A percentile compares a stretch with the other conserved stretches of the same genome.
Evolutionary conservation across 768 basidiomycete species (phyloP).

Genomic region (Tricholoma terreum): DNA sequence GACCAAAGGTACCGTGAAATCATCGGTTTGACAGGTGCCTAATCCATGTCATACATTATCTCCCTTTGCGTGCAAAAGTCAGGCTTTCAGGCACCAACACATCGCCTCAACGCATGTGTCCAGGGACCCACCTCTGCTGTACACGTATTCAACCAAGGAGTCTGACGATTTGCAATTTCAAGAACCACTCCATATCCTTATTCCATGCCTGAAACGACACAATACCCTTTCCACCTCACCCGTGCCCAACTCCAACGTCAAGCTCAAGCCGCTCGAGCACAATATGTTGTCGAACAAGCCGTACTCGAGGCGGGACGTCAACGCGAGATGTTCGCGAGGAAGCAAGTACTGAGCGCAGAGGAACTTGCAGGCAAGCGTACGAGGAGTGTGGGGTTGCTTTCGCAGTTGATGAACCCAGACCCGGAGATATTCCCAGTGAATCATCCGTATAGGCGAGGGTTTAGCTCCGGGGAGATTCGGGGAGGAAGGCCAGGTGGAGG

Average conservation of each 20-base stretch:
- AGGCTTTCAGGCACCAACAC: no score
- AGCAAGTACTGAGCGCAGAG: constrained; percentile 63
- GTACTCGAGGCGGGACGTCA: constrained; percentile 62
- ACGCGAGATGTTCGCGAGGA: constrained; percentile 70
- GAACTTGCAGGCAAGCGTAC: constrained; percentile 38
- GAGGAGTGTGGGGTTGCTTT: constrained; percentile 52
- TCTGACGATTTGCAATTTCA: no score
- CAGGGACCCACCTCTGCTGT: no score
- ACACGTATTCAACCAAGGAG: no score
- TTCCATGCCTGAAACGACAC: no score
- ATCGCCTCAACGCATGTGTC: no score
- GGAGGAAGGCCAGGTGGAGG: constrained; percentile 16
- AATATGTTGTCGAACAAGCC: constrained; percentile 42
- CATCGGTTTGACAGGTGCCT: no score
- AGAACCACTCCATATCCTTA: no score
- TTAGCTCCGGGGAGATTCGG: constrained; percentile 48
- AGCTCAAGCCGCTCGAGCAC: constrained; percentile 19
- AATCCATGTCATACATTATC: no score
- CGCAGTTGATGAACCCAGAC: constrained; percentile 71
- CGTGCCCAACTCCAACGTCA: constrained; percentile 22
- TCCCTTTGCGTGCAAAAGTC: no score
- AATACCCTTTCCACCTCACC: constrained; percentile 7
- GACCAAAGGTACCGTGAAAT: no score
- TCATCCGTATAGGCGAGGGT: constrained; percentile 57
- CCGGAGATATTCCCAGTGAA: constrained; percentile 54